These are phyloP conservation scores for Aegilops sharonensis DNA, from an alignment of 176 grass and related monocot species.

Conservation along the genomic window DNA sequence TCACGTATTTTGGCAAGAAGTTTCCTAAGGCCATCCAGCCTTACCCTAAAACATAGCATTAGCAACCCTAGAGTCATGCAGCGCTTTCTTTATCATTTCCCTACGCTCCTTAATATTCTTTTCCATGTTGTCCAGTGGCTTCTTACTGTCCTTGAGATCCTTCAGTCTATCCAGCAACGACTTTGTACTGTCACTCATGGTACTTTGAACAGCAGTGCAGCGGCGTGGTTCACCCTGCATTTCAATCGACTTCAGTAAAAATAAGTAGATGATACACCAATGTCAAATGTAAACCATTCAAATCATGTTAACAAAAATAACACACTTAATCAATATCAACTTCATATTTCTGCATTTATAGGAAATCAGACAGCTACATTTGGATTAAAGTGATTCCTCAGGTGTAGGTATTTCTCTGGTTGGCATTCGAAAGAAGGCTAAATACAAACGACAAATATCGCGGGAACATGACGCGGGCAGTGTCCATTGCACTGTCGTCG, in stretches of 20 bases:
- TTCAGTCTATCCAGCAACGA: neutral
- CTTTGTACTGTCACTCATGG: constrained; percentile 8
- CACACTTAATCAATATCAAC: constrained; percentile 3
- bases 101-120: neutral
- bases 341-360: neutral
- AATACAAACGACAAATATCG: neutral
- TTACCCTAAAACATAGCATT: neutral
- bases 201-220: constrained; percentile 7
- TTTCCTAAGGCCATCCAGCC: neutral
- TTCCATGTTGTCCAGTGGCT: neutral
- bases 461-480: neutral
- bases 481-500: neutral
- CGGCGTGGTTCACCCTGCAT: neutral
- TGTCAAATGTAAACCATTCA: neutral
- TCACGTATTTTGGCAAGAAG: neutral
- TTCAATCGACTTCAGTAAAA: neutral
- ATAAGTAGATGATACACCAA: neutral
- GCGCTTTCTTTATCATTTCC: neutral
- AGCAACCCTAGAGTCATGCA: neutral
- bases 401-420: neutral
- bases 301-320: neutral
- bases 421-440: neutral
- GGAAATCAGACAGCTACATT: neutral
- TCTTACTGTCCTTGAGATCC: constrained; percentile 3
- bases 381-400: neutral